A percentile compares a stretch with the other conserved stretches of the same genome.
These are phyloP conservation scores for Conidiobolus incongruus DNA, from an alignment of 371 early-diverging fungal species.

Conservation along the genomic window DNA sequence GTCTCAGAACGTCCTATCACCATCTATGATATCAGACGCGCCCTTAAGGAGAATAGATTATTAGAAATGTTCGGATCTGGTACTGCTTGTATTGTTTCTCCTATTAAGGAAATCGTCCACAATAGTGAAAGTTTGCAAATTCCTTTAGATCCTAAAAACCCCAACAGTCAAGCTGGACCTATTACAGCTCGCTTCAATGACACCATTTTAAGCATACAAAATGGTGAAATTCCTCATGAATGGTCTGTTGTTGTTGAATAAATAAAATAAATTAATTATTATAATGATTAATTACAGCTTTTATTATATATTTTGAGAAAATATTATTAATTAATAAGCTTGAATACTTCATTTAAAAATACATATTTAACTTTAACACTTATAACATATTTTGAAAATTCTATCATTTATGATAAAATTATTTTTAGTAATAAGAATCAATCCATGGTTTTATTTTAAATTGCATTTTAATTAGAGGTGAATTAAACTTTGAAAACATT, in stretches of 20 bases:
- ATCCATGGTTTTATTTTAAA: no score
- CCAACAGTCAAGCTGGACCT: constrained; percentile 69
- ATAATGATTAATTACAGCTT: no score
- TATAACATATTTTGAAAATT: no score
- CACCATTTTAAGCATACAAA: constrained; percentile 72
- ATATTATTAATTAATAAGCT: no score
- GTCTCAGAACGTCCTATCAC: constrained; percentile 66
- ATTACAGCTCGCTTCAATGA: constrained; percentile 65
- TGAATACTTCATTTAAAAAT: no score
- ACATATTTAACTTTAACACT: no score
- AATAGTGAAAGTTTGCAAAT: constrained; percentile 39
- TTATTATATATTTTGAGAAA: no score
- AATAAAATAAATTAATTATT: no score
- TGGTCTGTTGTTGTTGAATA: constrained; percentile 4
- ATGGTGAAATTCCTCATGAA: constrained; percentile 3
- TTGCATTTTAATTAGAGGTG: no score
- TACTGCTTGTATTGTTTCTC: constrained; percentile 88
- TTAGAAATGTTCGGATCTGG: constrained; percentile 81
- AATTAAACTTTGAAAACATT: no score
- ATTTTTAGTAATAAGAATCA: no score
- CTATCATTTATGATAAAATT: no score
- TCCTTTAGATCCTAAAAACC: constrained; percentile 52
- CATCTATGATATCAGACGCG: constrained; percentile 58
- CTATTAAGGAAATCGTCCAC: constrained; percentile 69
- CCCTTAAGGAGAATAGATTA: constrained; percentile 43